phyloP scores from a whole-genome alignment of 768 basidiomycete genomes.

The Hericium erinaceus region DNA sequence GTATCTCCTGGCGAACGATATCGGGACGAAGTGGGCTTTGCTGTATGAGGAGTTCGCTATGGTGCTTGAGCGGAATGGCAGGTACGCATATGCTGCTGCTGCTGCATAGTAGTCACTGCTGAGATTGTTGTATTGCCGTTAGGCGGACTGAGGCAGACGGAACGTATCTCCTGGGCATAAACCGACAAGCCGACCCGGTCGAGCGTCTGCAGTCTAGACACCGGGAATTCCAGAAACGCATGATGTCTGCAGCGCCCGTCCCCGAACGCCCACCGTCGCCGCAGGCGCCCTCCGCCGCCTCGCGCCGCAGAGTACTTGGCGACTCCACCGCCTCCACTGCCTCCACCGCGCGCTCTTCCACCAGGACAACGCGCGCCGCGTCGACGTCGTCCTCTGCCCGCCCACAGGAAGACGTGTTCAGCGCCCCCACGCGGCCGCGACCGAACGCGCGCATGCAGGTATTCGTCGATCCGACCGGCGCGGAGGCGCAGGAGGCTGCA shows the following conservation, averaged over 20 bases:
- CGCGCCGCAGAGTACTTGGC: constrained; percentile 35
- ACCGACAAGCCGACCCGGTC: constrained; percentile 69
- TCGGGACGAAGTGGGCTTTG: constrained; percentile 71
- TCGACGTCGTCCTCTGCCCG: constrained; percentile 16
- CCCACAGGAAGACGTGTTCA: constrained; percentile 21
- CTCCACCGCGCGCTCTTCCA: constrained; percentile 10
- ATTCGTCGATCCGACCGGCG: constrained; percentile 63
- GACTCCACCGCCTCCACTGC: constrained; percentile 28
- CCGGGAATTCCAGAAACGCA: constrained; percentile 84
- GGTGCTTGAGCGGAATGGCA: constrained; percentile 70
- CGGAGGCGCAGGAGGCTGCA: constrained; percentile 33
- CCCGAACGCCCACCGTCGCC: constrained; percentile 23
- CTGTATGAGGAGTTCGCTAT: constrained; percentile 91
- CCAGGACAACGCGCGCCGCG: constrained; percentile 17
- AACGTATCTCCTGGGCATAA: constrained; percentile 81
- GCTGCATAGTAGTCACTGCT: neutral
- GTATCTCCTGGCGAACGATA: constrained; percentile 85
- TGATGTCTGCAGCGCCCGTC: constrained; percentile 47
- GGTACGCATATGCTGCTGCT: constrained; percentile 41
- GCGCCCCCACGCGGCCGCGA: constrained; percentile 23
- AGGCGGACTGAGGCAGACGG: constrained; percentile 88
- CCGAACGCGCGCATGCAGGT: constrained; percentile 56
- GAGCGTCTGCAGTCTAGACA: constrained; percentile 73
- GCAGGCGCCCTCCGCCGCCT: constrained; percentile 22
- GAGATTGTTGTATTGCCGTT: neutral